Evolutionary conservation across 148 eudicot genomes (phyloP), one percentile per base, ranked within the genome.

Genomic region (Rhododendron williamsianum): DNA sequence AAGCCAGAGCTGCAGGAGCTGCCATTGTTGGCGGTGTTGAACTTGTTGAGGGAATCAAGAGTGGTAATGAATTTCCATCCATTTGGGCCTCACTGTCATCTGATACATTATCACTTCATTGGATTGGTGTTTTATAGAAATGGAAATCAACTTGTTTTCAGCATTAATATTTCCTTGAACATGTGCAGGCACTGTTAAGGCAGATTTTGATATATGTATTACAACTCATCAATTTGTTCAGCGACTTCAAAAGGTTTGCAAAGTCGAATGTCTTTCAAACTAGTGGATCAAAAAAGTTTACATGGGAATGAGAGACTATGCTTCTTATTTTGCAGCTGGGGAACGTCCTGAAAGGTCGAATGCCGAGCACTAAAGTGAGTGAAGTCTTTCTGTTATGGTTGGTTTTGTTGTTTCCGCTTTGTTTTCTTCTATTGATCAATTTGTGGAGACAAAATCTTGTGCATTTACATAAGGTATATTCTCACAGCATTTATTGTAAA

Each of bases 1-100:
- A 95, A 86, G 99, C 99, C 85, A 91, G 95, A 90, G 97, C 93
- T 67, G 98, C 98, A 46, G 99, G 99, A 81, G 99, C 99, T 84
- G 95, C 94, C 90, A 51, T 94, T 91, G 98, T 96, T 88, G 99
- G 99, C 16, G 96, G 94, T 51, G 91, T 88, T 85, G 98, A 96
- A 63, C 93, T 96, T 79, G 92, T 95, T 80, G 97, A 95, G 83
- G 91, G 86, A 87, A 92, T 95, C 7, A 89, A 87, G 84, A 91
- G 89, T 84, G 96, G 98, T 94, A 89, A 73, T 36, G 71, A 74
- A 84, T 16, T 72, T 74, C 71, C 56, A 49, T 84, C 15, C 27
- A 12, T 73, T 27, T 84, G 71, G 69, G 45, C 69, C 16, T 56
- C 48, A 9, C 69, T 58, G 65, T 51, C 30, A 33, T 36, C 36